phyloP scores from a whole-genome alignment of 306 rosid genomes.

The Cicer pinnatifidum region DNA sequence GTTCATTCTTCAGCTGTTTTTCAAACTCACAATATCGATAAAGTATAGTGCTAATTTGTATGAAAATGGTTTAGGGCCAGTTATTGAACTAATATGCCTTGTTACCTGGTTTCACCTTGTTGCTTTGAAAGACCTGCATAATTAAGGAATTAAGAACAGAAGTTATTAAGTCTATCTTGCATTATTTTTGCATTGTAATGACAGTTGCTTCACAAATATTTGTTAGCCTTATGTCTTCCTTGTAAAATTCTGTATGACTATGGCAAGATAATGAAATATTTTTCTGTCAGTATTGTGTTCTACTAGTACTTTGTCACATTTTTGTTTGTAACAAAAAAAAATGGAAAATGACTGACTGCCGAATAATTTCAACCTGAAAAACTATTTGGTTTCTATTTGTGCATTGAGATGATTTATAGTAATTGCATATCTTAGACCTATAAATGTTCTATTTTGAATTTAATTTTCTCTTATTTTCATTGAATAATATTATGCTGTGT shows the following conservation, averaged over 20 bases:
- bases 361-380: slow-evolving; percentile 26
- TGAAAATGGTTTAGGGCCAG: slow-evolving; percentile 29
- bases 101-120: slow-evolving; percentile 33
- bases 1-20: slow-evolving; percentile 18
- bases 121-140: slow-evolving; percentile 14
- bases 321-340: neutral
- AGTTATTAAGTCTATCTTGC: slow-evolving; percentile 10
- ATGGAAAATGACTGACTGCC: neutral
- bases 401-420: slow-evolving; percentile 8
- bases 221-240: neutral
- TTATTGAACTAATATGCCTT: neutral
- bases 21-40: slow-evolving; percentile 13
- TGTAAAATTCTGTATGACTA: neutral
- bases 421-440: neutral
- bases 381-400: slow-evolving; percentile 9
- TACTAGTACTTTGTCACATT: slow-evolving; percentile 2
- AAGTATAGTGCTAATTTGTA: slow-evolving; percentile 4
- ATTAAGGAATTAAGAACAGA: neutral
- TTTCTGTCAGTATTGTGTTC: slow-evolving; percentile 11
- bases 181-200: neutral
- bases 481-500: slow-evolving; percentile 36
- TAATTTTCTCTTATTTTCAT: slow-evolving; percentile 25
- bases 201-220: neutral
- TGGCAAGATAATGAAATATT: neutral
- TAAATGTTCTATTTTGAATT: neutral